Base-by-base conservation (phyloP, 2,329 filamentous ascomycete species). In the Trichoderma brevicompactum region DNA sequence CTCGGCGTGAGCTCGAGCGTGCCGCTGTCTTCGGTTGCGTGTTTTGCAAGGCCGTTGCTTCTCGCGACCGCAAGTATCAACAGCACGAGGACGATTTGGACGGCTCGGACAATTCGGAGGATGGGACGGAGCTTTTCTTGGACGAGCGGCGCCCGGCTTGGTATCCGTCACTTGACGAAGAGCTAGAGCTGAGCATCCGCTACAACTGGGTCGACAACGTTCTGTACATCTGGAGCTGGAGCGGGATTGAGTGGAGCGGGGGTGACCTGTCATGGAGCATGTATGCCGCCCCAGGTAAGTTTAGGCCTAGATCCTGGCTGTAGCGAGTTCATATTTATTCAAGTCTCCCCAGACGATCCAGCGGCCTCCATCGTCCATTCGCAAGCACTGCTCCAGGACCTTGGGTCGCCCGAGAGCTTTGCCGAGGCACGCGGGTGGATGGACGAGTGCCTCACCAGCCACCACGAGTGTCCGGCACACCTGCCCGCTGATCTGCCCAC, bases 151-250 rank as follows among this genome's bases (percentile, higher is more conserved):
- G 52, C 52, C 52, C 52, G 19, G 17, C 19, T 28, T 54, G 36
- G 52, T 54, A 41, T 54, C 36, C 36, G 2, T 40, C 52, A 17
- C 52, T 54, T 54, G 36, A 54, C 12, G 52, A 41, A 54, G 52
- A 54, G 12, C 13, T 54, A 9, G 36, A 23, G 52, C 52, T 54
- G 52, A 41, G 52, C 10, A 54, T 54, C 36, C 52, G 52, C 36
- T 54, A 54, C 52, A 40, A 54, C 2, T 41, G 52, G 52, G 52
- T 54, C 36, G 52, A 54, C 52, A 54, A 54, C 7, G 52, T 54
- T 28, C 17, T 54, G 5, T 54, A 40, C 12, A 54, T 54, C 7
- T 54, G 52, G 52, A 54, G 52, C 36, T 10, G 52, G 36, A 54
- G 36, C 17, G 52, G 52, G 7, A 54, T 41, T 41, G 17, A 40